Conservation (phyloP, 768 basidiomycete genomes). For the Boletus sensibilis region DNA sequence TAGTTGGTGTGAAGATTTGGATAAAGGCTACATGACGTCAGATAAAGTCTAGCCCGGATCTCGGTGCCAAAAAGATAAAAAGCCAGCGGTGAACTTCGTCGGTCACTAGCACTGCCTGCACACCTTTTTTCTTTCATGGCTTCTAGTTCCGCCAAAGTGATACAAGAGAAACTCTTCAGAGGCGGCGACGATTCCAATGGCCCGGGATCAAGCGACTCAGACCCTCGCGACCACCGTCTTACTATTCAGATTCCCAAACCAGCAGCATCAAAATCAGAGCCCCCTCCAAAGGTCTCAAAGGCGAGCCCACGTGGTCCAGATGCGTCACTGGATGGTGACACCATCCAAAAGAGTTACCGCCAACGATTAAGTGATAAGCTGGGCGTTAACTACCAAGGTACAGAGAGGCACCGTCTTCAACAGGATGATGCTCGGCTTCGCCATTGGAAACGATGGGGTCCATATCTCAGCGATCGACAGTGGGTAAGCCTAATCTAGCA, state of each 20-base stretch:
- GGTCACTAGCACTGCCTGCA: constrained; percentile 4
- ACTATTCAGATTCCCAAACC: constrained; percentile 74
- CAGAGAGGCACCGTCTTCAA: constrained; percentile 80
- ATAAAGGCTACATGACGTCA: constrained; percentile 23
- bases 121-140: constrained; percentile 34
- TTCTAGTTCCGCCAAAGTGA: constrained; percentile 52
- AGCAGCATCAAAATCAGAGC: constrained; percentile 28
- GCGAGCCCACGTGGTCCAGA: constrained; percentile 24
- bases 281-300: constrained; percentile 49
- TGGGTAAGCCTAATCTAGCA: constrained; percentile 63
- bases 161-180: constrained; percentile 74
- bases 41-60: constrained; percentile 5
- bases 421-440: constrained; percentile 76
- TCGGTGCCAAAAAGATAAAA: constrained; percentile 5
- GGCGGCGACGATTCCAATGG: constrained; percentile 32
- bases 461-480: constrained; percentile 95
- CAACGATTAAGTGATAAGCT: constrained; percentile 63
- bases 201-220: constrained; percentile 23
- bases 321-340: constrained; percentile 6
- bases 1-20: constrained; percentile 7
- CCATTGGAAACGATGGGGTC: constrained; percentile 99
- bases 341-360: constrained; percentile 46
- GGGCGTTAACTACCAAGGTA: constrained; percentile 72
- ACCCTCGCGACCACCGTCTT: constrained; percentile 37
- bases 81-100: not conserved